Percentiles rank a stretch among this genome's conserved stretches.
phyloP scores from a whole-genome alignment of 2,329 filamentous ascomycete genomes.

The Pseudogymnoascus sp. region DNA sequence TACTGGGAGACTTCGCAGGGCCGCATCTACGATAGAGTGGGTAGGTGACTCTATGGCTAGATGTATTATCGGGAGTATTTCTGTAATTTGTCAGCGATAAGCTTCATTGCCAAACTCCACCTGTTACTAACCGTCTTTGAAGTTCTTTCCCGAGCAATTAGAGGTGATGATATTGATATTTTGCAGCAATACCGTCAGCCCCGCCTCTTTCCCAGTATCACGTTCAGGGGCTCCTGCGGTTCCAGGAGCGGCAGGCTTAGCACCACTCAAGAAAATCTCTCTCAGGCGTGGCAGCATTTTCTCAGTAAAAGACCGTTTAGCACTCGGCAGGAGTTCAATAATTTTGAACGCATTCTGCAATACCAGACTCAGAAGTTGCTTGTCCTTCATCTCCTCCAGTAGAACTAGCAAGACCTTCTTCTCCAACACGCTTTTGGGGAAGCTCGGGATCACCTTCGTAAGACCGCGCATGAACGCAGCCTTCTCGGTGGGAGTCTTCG shows the following conservation, averaged over 20 bases:
- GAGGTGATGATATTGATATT: conserved; percentile 69
- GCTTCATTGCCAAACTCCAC: neutral
- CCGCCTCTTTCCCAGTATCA: conserved; percentile 78
- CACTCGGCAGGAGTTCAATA: conserved; percentile 67
- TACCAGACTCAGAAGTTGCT: conserved; percentile 75
- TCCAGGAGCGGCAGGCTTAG: conserved; percentile 39
- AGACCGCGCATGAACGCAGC: conserved; percentile 85
- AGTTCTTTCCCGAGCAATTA: conserved; percentile 84
- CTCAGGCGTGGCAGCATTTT: conserved; percentile 79
- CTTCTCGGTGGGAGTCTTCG: conserved; percentile 88
- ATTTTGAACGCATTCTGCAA: conserved; percentile 92
- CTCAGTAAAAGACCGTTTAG: conserved; percentile 73
- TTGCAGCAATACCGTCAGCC: conserved; percentile 84
- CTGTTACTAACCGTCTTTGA: conserved; percentile 70
- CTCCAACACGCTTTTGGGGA: conserved; percentile 87
- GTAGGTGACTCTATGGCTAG: conserved; percentile 82
- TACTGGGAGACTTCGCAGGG: conserved; percentile 68
- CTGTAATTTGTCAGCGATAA: conserved; percentile 38
- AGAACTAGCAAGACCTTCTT: conserved; percentile 88
- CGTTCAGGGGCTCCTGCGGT: conserved; percentile 54
- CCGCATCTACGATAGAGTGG: conserved; percentile 80
- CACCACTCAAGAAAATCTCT: conserved; percentile 67
- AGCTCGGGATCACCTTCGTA: conserved; percentile 79
- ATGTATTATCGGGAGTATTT: conserved; percentile 80
- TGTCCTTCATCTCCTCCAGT: conserved; percentile 89